Conservation (phyloP, 345 rosid species). For the Boechera retrofracta region DNA sequence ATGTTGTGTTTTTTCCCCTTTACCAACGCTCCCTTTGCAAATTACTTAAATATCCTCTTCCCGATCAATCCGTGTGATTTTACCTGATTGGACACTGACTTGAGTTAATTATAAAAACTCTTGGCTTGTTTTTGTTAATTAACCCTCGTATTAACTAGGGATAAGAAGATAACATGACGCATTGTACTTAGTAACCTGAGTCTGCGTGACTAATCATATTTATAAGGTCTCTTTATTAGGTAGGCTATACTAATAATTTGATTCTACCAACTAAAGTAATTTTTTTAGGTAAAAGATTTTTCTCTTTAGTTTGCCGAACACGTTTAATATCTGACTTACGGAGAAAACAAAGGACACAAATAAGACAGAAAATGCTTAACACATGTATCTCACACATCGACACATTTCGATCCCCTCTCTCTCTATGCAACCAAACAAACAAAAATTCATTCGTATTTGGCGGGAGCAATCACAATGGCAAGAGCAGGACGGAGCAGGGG, state of each 20-base stretch:
- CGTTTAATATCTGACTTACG: not conserved
- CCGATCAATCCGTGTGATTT: slow-evolving; percentile 1
- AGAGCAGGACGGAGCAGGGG: slow-evolving; percentile 90
- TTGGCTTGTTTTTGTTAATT: too few relatives aligned
- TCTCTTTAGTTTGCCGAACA: not conserved
- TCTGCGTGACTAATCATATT: too few relatives aligned
- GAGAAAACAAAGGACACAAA: slow-evolving; percentile 5
- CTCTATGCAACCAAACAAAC: not conserved
- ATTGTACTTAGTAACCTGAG: too few relatives aligned
- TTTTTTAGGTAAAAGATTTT: not conserved
- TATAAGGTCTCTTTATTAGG: too few relatives aligned
- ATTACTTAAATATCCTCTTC: slow-evolving; percentile 5
- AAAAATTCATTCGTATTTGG: not conserved
- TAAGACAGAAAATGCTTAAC: slow-evolving; percentile 19
- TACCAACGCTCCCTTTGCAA: not conserved
- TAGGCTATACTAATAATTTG: not conserved
- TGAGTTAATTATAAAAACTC: too few relatives aligned
- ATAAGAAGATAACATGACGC: too few relatives aligned
- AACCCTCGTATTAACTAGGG: too few relatives aligned
- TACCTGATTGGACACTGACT: slow-evolving; percentile 6
- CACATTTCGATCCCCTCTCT: slow-evolving; percentile 1
- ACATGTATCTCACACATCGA: slow-evolving; percentile 30
- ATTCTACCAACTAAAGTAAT: not conserved
- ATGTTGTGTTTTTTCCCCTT: not conserved
- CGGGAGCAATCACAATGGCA: slow-evolving; percentile 55